Evolutionary conservation across 345 rosid species (phyloP).

Genomic region (Populus tremula): DNA sequence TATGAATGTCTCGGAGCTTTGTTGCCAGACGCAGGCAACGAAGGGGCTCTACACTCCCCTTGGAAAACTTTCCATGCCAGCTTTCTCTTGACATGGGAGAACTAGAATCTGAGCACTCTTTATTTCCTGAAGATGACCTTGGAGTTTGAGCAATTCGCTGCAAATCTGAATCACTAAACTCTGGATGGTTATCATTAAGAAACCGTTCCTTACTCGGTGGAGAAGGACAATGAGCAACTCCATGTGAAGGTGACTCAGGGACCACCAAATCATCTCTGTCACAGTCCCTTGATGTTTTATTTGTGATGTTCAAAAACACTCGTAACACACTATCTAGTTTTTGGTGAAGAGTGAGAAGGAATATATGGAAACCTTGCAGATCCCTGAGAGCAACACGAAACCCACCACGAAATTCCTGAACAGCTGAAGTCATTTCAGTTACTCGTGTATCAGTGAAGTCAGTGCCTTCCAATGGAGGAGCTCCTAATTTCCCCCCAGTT

Average conservation of each 20-base stretch:
- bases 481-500: constrained; percentile 77
- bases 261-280: constrained; percentile 67
- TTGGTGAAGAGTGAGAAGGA: constrained; percentile 88
- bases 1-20: constrained; percentile 92
- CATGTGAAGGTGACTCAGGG: constrained; percentile 66
- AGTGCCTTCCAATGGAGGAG: constrained; percentile 41
- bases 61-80: constrained; percentile 66
- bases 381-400: constrained; percentile 89
- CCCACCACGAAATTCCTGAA: constrained; percentile 73
- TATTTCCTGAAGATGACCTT: constrained; percentile 56
- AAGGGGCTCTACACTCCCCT: constrained; percentile 63
- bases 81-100: constrained; percentile 73
- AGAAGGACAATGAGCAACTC: constrained; percentile 42
- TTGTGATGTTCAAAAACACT: constrained; percentile 65
- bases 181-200: constrained; percentile 49
- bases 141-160: constrained; percentile 44
- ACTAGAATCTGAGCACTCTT: constrained; percentile 56
- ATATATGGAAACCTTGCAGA: constrained; percentile 88
- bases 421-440: constrained; percentile 41
- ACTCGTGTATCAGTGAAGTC: constrained; percentile 26
- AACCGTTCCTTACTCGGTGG: constrained; percentile 56
- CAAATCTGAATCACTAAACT: constrained; percentile 59
- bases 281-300: constrained; percentile 55
- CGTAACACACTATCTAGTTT: constrained; percentile 73
- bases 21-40: constrained; percentile 77